Base-by-base conservation (phyloP, 2,329 filamentous ascomycete species). In the Peltaster fructicola region DNA sequence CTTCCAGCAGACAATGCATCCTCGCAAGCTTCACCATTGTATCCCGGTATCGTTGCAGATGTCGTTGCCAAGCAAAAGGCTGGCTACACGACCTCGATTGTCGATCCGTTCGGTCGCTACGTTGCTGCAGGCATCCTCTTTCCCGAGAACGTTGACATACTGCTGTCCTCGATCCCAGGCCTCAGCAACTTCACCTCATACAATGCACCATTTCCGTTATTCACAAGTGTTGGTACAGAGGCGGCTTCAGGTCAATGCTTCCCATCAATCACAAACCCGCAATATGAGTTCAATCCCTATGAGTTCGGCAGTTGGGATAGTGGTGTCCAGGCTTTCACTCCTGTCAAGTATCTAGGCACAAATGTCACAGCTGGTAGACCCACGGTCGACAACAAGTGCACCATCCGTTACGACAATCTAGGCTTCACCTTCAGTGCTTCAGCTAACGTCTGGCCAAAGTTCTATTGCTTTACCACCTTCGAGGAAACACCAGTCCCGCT, bases 271-370 rank as follows among this genome's bases (percentile, higher is more conserved):
- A 72, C 73, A 46, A 62, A 65, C 8, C 69, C 68, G 23, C 59
- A 68, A 13, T 76, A 64, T 38, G 73, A 77, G 38, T 68, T 76
- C 46, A 61, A 57, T 31, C 68, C 73, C 2, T 75, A 60, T 48
- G 72, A 77, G 44, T 65, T 74, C 33, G 73, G 73, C 32, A 63
- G 59, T 10, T 75, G 63, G 52, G 72, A 77, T 42, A 51, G 53
- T 0, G 66, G 63, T 7, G 56, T 70, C 6, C 56, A 52, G 21
- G 69, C 67, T 17, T 77, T 76, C 40, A 65, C 57, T 7, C 63
- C 61, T 3, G 66, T 65, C 2, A 47, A 56, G 27, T 76, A 68
- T 41, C 56, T 73, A 14, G 72, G 67, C 14, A 68, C 68, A 23
- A 55, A 60, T 31, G 63, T 75, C 32, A 50, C 50, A 33, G 51